Conservation (phyloP, 169 alveolate species). For the Babesia caballi region DNA sequence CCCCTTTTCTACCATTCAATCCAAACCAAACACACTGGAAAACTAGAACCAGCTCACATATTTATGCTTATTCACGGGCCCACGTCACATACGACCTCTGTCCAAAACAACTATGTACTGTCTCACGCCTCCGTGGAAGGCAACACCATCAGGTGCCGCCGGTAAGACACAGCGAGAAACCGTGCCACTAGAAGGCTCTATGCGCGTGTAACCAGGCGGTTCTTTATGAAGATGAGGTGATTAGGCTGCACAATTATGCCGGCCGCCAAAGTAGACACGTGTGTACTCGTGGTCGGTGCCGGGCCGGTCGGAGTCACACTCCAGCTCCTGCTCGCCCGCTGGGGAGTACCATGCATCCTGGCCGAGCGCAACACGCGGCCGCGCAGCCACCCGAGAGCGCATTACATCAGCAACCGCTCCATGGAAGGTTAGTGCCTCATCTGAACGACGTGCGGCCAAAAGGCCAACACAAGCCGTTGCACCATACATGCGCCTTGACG, state of each 20-base stretch:
- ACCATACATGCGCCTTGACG: background rate
- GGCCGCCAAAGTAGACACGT: constrained; percentile 29
- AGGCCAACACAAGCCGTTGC: background rate
- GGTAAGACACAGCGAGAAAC: too few relatives aligned
- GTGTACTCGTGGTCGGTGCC: constrained; percentile 87
- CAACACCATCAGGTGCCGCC: too few relatives aligned
- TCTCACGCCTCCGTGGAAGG: too few relatives aligned
- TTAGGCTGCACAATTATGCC: background rate
- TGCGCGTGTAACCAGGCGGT: too few relatives aligned
- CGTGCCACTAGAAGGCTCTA: too few relatives aligned
- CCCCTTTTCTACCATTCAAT: too few relatives aligned
- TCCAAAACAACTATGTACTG: too few relatives aligned
- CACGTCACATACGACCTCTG: too few relatives aligned
- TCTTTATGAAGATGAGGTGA: too few relatives aligned
- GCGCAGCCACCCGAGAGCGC: constrained; percentile 88
- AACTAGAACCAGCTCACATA: too few relatives aligned
- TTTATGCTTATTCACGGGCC: too few relatives aligned
- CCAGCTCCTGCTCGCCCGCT: constrained; percentile 79
- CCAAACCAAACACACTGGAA: too few relatives aligned
- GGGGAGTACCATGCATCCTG: constrained; percentile 79
- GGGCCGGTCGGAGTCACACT: constrained; percentile 93
- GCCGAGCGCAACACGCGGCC: constrained; percentile 75
- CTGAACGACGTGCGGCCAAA: background rate
- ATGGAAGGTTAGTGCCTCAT: constrained; percentile 82
- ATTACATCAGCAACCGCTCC: constrained; percentile 86